These are phyloP conservation scores for Leccinellum albellum DNA, from an alignment of 768 basidiomycete genomes.

Conservation along the genomic window DNA sequence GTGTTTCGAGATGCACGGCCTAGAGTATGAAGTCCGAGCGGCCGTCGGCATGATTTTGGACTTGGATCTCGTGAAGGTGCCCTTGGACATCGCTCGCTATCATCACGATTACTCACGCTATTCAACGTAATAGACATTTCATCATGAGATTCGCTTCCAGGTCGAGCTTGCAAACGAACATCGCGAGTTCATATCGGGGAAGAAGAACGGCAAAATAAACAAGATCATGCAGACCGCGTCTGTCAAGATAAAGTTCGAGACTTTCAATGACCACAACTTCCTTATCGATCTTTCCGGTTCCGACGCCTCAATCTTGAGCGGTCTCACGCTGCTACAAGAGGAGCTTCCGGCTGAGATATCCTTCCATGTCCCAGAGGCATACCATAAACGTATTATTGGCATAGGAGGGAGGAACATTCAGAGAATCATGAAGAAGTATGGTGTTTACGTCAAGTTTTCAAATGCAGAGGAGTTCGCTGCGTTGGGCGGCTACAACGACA, in stretches of 20 bases:
- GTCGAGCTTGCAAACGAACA: constrained; percentile 98
- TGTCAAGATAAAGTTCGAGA: constrained; percentile 99
- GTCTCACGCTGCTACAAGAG: constrained; percentile 87
- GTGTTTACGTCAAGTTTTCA: constrained; percentile 99
- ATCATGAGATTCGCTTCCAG: constrained; percentile 97
- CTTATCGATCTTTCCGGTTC: constrained; percentile 87
- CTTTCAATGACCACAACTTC: constrained; percentile 94
- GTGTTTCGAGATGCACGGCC: constrained; percentile 95
- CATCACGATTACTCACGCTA: background rate
- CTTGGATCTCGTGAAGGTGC: constrained; percentile 85
- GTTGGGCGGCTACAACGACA: constrained; percentile 92
- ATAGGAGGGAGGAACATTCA: constrained; percentile 98
- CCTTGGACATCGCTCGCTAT: constrained; percentile 8
- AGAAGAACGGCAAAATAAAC: constrained; percentile 99
- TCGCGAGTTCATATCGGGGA: constrained; percentile 96
- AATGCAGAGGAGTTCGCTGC: constrained; percentile 97
- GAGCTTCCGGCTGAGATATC: constrained; percentile 98
- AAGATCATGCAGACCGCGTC: constrained; percentile 98
- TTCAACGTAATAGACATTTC: constrained; percentile 60
- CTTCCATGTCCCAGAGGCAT: constrained; percentile 97
- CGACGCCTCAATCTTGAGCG: constrained; percentile 81
- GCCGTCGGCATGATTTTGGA: constrained; percentile 87
- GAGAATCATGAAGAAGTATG: constrained; percentile 99
- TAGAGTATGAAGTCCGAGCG: constrained; percentile 85
- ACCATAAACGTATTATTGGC: constrained; percentile 98